A percentile compares a stretch with the other conserved stretches of the same genome.
Conservation (phyloP, 495 filamentous ascomycete species). For the Lichina pygmaea region DNA sequence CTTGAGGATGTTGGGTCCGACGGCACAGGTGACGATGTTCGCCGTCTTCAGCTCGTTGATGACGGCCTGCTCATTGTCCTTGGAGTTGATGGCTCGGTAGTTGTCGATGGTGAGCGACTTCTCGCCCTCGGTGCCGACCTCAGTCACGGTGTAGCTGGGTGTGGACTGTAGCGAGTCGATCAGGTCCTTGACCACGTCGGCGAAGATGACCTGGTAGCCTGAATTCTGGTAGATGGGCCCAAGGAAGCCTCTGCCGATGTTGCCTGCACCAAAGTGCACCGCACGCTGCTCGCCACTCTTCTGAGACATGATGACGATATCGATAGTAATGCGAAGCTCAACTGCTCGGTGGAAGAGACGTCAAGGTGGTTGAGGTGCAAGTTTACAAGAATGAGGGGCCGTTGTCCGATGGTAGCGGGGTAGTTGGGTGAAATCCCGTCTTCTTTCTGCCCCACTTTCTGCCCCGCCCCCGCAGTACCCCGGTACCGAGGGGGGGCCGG, state of each 20-base stretch:
- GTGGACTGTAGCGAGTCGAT: conserved; percentile 51
- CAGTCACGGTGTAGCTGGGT: conserved; percentile 66
- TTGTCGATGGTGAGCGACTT: conserved; percentile 61
- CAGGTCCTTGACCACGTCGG: conserved; percentile 64
- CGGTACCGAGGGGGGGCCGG: too few relatives aligned
- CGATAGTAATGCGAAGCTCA: too few relatives aligned
- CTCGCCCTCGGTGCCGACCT: conserved; percentile 71
- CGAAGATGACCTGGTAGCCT: conserved; percentile 80
- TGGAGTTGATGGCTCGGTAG: conserved; percentile 88
- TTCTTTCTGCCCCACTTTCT: too few relatives aligned
- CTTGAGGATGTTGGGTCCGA: conserved; percentile 84
- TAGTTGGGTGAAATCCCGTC: too few relatives aligned
- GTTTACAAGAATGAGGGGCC: too few relatives aligned
- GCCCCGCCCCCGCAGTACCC: too few relatives aligned
- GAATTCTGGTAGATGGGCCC: conserved; percentile 58
- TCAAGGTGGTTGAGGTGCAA: too few relatives aligned
- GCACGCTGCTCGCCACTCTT: conserved; percentile 22
- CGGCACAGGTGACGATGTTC: conserved; percentile 81
- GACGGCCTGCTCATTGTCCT: conserved; percentile 50
- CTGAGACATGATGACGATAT: conserved; percentile 24
- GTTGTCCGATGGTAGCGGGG: too few relatives aligned
- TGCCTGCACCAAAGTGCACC: conserved; percentile 82
- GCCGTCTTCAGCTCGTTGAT: conserved; percentile 65
- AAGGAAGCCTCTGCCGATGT: conserved; percentile 42
- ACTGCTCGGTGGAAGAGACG: too few relatives aligned